phyloP scores from a whole-genome alignment of 2,329 filamentous ascomycete genomes.

The Exophiala mesophila region DNA sequence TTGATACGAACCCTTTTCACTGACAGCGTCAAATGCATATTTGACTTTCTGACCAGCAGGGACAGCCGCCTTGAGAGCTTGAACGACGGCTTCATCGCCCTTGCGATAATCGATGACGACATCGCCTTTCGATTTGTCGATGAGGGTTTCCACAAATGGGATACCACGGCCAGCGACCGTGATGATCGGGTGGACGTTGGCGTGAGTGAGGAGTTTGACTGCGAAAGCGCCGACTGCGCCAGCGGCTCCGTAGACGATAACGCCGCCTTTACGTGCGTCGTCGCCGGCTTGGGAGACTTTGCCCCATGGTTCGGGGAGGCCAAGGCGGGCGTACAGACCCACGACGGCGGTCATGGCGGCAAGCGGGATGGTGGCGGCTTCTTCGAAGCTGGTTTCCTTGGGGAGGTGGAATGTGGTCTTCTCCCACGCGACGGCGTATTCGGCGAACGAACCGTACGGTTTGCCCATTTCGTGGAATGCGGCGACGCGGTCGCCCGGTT shows the following conservation, averaged over 20 bases:
- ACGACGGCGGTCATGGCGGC: conserved; percentile 21
- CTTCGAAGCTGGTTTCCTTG: conserved; percentile 49
- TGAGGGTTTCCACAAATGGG: conserved; percentile 48
- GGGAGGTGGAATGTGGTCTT: conserved; percentile 55
- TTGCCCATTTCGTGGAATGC: conserved; percentile 48
- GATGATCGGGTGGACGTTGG: conserved; percentile 60
- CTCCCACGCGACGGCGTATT: conserved; percentile 52
- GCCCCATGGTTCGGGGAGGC: conserved; percentile 22
- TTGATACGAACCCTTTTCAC: conserved; percentile 46
- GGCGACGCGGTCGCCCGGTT: conserved; percentile 51
- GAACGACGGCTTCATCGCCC: conserved; percentile 50
- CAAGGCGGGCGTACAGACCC: conserved; percentile 17
- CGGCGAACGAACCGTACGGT: conserved; percentile 50
- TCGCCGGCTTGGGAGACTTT: conserved; percentile 15
- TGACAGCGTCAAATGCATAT: conserved; percentile 56
- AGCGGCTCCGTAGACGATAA: conserved; percentile 53
- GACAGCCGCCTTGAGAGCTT: conserved; percentile 42
- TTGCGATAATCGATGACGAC: conserved; percentile 57
- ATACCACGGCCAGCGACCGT: conserved; percentile 52
- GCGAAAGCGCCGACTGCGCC: conserved; percentile 56
- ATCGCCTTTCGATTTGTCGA: conserved; percentile 53
- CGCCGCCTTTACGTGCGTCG: conserved; percentile 24
- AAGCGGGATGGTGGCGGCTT: conserved; percentile 30
- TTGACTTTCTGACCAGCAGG: conserved; percentile 38
- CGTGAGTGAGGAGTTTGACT: conserved; percentile 51